phyloP scores from a whole-genome alignment of 1,284 basidiomycete species.

The Heliocybe sulcata region DNA sequence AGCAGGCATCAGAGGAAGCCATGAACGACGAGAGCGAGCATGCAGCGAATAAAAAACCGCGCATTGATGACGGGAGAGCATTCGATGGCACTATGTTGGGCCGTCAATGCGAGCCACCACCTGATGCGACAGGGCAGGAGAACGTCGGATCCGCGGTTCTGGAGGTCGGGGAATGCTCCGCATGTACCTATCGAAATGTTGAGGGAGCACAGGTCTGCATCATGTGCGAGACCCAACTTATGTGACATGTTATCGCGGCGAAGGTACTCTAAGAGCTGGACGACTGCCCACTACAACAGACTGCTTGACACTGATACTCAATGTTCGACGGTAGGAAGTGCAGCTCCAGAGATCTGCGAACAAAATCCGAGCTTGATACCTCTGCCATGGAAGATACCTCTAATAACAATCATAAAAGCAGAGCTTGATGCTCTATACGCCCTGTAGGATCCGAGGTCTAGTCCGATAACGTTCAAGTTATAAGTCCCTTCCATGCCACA shows the following conservation, averaged over 20 bases:
- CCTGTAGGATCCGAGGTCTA: slow-evolving; percentile 40
- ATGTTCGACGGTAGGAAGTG: slow-evolving; percentile 54
- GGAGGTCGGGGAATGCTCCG: background rate
- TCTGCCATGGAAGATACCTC: slow-evolving; percentile 55
- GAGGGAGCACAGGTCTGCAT: background rate
- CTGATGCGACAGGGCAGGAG: background rate
- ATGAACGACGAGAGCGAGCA: slow-evolving; percentile 42
- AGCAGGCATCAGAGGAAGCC: slow-evolving; percentile 51
- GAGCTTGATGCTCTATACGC: slow-evolving; percentile 63
- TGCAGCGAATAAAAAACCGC: slow-evolving; percentile 30
- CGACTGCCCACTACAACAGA: slow-evolving; percentile 14
- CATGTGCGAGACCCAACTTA: background rate
- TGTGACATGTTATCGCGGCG: background rate
- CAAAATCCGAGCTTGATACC: background rate
- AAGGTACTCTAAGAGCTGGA: too few relatives aligned
- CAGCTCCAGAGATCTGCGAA: background rate
- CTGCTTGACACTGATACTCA: slow-evolving; percentile 79
- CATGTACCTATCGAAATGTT: background rate
- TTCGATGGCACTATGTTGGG: slow-evolving; percentile 68
- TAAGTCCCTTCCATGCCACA: background rate
- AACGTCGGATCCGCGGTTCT: background rate
- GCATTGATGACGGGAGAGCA: slow-evolving; percentile 55
- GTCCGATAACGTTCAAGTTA: background rate
- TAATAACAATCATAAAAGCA: slow-evolving; percentile 55
- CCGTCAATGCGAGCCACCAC: background rate